Conservation (phyloP, 2,329 filamentous ascomycete species). For the Dendryphion nanum region DNA sequence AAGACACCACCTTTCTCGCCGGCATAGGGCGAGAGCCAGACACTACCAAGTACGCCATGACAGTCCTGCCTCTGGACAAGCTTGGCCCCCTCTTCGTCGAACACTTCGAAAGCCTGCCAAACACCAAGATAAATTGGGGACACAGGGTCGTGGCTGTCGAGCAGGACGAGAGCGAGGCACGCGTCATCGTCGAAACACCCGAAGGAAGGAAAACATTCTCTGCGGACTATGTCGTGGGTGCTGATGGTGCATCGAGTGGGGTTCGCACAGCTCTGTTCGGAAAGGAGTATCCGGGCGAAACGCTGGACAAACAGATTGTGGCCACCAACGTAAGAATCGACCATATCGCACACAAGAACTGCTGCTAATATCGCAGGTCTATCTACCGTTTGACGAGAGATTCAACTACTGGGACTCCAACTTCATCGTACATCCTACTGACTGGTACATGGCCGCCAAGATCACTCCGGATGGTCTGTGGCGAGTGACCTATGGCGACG, state of each 20-base stretch:
- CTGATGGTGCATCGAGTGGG: constrained; percentile 34
- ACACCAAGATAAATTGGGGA: constrained; percentile 29
- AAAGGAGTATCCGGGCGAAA: constrained; percentile 56
- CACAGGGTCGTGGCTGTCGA: constrained; percentile 31
- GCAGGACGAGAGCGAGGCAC: constrained; percentile 28
- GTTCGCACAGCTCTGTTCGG: constrained; percentile 33
- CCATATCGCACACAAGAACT: neutral
- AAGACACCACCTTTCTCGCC: constrained; percentile 29
- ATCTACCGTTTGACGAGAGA: constrained; percentile 58
- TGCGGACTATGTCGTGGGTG: constrained; percentile 35
- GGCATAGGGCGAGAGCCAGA: constrained; percentile 31
- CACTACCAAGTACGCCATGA: constrained; percentile 26
- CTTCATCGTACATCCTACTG: constrained; percentile 61
- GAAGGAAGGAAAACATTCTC: constrained; percentile 24
- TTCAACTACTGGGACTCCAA: constrained; percentile 57
- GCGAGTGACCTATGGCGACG: constrained; percentile 63
- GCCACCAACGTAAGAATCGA: constrained; percentile 56
- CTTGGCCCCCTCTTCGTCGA: constrained; percentile 26
- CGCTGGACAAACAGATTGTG: constrained; percentile 60
- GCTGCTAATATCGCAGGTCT: constrained; percentile 46
- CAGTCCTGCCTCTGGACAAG: constrained; percentile 29
- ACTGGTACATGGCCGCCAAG: constrained; percentile 63
- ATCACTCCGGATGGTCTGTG: constrained; percentile 61
- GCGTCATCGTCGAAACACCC: constrained; percentile 24
- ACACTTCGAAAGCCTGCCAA: constrained; percentile 26